Evolutionary conservation across 306 rosid species (phyloP).

Genomic region (Dryas alaskensis): DNA sequence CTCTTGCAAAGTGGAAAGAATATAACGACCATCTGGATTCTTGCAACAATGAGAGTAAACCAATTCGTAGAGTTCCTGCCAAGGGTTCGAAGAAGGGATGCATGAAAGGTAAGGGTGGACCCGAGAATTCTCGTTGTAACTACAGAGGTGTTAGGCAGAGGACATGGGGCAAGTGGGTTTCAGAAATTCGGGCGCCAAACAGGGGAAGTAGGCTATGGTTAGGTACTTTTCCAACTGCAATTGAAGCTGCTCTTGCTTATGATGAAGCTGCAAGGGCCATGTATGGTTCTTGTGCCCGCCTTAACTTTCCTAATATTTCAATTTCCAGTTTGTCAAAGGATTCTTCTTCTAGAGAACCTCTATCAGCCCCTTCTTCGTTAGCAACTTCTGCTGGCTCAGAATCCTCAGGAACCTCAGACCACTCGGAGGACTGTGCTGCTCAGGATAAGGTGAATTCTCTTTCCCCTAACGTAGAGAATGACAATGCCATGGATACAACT

Average conservation of each 20-base stretch:
- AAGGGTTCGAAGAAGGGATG: slow-evolving; percentile 91
- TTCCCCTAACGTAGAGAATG: slow-evolving; percentile 29
- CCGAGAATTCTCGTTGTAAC: slow-evolving; percentile 81
- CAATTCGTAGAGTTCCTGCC: slow-evolving; percentile 63
- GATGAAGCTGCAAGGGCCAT: slow-evolving; percentile 87
- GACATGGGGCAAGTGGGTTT: slow-evolving; percentile 97
- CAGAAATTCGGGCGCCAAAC: slow-evolving; percentile 79
- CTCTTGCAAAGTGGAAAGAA: slow-evolving; percentile 67
- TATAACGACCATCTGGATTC: slow-evolving; percentile 63
- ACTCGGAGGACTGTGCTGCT: slow-evolving; percentile 32
- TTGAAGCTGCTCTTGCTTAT: slow-evolving; percentile 80
- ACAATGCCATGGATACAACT: background rate
- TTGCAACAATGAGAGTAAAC: slow-evolving; percentile 36
- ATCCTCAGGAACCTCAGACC: slow-evolving; percentile 38
- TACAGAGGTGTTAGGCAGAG: slow-evolving; percentile 91
- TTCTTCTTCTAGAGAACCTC: slow-evolving; percentile 27
- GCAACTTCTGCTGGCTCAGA: slow-evolving; percentile 35
- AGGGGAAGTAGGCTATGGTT: slow-evolving; percentile 78
- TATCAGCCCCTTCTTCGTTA: slow-evolving; percentile 23
- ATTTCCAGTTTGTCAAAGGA: slow-evolving; percentile 45
- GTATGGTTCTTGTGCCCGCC: slow-evolving; percentile 72
- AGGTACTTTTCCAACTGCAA: slow-evolving; percentile 73
- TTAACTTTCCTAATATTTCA: slow-evolving; percentile 69
- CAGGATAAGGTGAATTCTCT: slow-evolving; percentile 34
- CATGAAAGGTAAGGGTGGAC: slow-evolving; percentile 96